A percentile compares a stretch with the other conserved stretches of the same genome.
phyloP scores from a whole-genome alignment of 345 rosid species.

The Conringia planisiliqua region DNA sequence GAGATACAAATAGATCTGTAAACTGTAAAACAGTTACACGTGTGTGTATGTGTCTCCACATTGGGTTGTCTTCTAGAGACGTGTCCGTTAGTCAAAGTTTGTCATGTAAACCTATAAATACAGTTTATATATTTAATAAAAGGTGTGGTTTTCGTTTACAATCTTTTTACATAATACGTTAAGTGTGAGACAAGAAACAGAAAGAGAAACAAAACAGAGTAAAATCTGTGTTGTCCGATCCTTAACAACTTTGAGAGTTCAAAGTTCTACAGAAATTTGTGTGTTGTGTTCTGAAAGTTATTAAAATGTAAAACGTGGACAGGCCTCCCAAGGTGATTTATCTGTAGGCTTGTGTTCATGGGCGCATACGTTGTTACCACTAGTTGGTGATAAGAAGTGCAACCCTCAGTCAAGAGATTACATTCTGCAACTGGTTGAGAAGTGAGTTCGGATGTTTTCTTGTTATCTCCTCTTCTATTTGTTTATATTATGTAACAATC shows the following conservation, averaged over 20 bases:
- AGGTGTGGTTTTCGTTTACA: neutral
- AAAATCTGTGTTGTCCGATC: too few relatives aligned
- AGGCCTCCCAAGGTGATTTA: conserved; percentile 56
- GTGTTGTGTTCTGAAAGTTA: neutral
- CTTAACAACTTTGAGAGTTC: too few relatives aligned
- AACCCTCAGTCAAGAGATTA: conserved; percentile 58
- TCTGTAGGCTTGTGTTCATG: conserved; percentile 50
- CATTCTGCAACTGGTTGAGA: conserved; percentile 50
- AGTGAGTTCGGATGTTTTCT: conserved; percentile 17
- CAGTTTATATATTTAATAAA: neutral
- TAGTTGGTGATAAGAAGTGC: conserved; percentile 37
- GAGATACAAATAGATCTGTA: neutral
- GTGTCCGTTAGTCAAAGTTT: neutral
- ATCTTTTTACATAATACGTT: too few relatives aligned
- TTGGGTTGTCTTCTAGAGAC: neutral
- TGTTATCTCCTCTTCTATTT: neutral
- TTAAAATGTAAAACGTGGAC: conserved; percentile 26
- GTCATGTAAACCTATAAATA: conserved; percentile 5
- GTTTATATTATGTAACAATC: neutral
- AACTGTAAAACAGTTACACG: neutral
- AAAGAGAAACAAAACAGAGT: too few relatives aligned
- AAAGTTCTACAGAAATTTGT: too few relatives aligned
- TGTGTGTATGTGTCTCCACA: neutral
- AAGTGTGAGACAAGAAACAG: too few relatives aligned
- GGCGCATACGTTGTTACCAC: conserved; percentile 53